Base-by-base conservation (phyloP, 192 early-diverging fungal genomes). In the Pilaira anomala region DNA sequence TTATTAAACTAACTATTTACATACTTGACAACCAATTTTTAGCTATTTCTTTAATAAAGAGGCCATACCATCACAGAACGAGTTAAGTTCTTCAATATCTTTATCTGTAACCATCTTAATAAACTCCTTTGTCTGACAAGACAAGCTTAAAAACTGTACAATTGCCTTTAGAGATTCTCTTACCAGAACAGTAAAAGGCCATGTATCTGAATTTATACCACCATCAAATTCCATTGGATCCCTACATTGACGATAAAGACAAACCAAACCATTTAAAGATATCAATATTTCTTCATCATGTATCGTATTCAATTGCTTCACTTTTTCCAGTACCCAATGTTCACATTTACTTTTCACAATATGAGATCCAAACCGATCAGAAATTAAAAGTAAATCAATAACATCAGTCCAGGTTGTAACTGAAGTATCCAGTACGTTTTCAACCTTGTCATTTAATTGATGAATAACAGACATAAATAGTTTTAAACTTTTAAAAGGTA, bases 121-220 rank as follows among this genome's bases (percentile, higher is more conserved):
- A 59, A 59, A 59, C 3, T 40, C 36, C 3, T 21, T 2, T 16
- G 56, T 59, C 2, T 8, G n/a, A 44, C 36, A 59, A 3, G 21
- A 33, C 29, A 6, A 4, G 3, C 22, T n/a, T 12, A 59, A 1
- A 44, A 24, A 2, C 5, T 25, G 5, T 8, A 59, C 12, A 7
- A 59, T 59, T 2, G 41, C 1, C 16, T 11, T 1, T 0, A 44
- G 9, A 9, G 22, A n/a, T 11, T 14, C 13, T 7, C 25, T 22
- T 1, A 59, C 9, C 5, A 59, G 16, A 2, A 0, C 9, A 0
- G 22, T 12, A 28, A 59, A 59, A 3, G 56, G 56, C 56, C 40
- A 59, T 2, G 56, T 59, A 13, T 58, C 56, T 19, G 56, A 44
- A 7, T 7, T 12, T n/a, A 58, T 59, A 12, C 11, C 50, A 29